These are phyloP conservation scores for Cardiospermum halicacabum DNA, from an alignment of 345 rosid genomes.

Conservation along the genomic window DNA sequence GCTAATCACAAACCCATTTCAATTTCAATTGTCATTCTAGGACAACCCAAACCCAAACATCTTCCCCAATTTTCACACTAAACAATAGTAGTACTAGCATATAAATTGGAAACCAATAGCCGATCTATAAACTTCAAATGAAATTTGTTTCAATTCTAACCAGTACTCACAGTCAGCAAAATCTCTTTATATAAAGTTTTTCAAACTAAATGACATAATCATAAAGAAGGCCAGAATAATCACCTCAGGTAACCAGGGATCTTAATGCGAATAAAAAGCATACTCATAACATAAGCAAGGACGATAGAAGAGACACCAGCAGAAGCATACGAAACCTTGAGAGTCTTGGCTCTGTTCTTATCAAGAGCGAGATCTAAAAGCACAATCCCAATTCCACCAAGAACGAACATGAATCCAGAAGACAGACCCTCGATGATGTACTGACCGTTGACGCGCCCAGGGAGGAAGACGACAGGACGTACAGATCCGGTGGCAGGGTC, in stretches of 20 bases:
- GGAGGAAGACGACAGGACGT: constrained; percentile 83
- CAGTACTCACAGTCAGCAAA: background rate
- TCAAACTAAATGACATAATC: background rate
- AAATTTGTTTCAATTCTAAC: background rate
- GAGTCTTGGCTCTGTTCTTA: constrained; percentile 74
- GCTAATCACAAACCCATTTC: too few species aligned
- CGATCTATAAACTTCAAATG: background rate
- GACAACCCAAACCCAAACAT: background rate
- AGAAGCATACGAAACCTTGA: constrained; percentile 72
- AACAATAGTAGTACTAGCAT: background rate
- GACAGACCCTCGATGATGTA: constrained; percentile 98
- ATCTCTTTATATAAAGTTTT: background rate
- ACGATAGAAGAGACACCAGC: constrained; percentile 72
- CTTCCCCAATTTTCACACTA: background rate
- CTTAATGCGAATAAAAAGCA: constrained; percentile 95
- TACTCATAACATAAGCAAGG: constrained; percentile 80
- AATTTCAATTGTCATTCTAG: background rate
- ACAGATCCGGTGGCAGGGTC: constrained; percentile 82
- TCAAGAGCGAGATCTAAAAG: constrained; percentile 87
- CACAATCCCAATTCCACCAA: constrained; percentile 84
- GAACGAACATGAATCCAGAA: constrained; percentile 91
- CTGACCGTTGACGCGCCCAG: constrained; percentile 93
- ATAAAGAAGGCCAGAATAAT: background rate
- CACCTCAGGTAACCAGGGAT: constrained; percentile 89
- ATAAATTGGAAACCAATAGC: background rate